A percentile compares a stretch with the other conserved stretches of the same genome.
phyloP scores from a whole-genome alignment of 2,329 filamentous ascomycete species.

The Aspergillus phoenicis region DNA sequence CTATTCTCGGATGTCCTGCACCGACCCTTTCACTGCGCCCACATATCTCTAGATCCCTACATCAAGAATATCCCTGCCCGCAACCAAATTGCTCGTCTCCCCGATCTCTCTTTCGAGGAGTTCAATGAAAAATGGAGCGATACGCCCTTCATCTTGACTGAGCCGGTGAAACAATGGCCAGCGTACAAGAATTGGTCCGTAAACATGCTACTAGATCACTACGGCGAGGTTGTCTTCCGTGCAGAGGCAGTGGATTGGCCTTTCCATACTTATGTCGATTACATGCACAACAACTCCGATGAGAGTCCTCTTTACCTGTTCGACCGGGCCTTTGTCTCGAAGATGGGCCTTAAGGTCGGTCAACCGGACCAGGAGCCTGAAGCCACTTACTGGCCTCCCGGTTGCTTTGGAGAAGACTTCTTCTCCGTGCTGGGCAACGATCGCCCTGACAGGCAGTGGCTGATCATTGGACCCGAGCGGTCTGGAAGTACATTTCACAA shows the following conservation, averaged over 20 bases:
- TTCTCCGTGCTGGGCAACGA: conserved; percentile 77
- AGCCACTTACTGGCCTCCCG: conserved; percentile 74
- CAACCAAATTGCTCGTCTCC: conserved; percentile 73
- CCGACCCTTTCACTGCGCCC: conserved; percentile 84
- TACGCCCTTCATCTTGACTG: conserved; percentile 82
- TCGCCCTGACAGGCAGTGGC: conserved; percentile 85
- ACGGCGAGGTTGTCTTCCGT: conserved; percentile 71
- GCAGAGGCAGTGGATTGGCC: conserved; percentile 95
- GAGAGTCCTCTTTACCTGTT: conserved; percentile 94
- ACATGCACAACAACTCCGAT: conserved; percentile 77
- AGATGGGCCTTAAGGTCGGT: conserved; percentile 73
- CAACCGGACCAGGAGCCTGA: conserved; percentile 41
- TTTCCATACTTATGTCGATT: conserved; percentile 75
- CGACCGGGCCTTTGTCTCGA: conserved; percentile 81
- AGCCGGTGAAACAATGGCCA: conserved; percentile 80
- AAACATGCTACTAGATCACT: conserved; percentile 64
- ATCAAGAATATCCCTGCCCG: conserved; percentile 68
- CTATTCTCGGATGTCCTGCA: conserved; percentile 91
- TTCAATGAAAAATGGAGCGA: conserved; percentile 77
- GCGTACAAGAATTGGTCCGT: conserved; percentile 74
- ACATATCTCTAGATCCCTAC: conserved; percentile 69
- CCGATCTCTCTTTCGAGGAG: conserved; percentile 69
- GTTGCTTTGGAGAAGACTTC: conserved; percentile 83
- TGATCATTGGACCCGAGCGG: conserved; percentile 83
- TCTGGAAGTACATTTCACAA: conserved; percentile 97